Evolutionary conservation across 495 filamentous ascomycete species (phyloP), one percentile per base, ranked within the genome.

Genomic region (Saxispiralis lemnorum): DNA sequence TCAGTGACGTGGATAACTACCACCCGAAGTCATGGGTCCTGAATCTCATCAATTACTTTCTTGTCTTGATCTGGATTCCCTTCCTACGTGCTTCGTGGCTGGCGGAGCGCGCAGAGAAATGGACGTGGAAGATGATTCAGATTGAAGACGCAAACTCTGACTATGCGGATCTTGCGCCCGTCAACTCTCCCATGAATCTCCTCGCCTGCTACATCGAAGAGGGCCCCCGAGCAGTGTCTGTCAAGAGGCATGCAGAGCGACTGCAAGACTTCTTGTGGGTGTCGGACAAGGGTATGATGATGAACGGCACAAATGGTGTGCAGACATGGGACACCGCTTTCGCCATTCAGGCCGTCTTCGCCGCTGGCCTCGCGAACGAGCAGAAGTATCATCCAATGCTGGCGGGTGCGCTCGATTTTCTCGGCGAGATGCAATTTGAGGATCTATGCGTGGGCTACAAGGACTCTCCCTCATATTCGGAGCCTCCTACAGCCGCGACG

Each of bases 321-420:
- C 89, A 97, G 62, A 79, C 75, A 35, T 97, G 89, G 89, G 89
- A 97, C 56, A 97, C 89, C 0, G 69, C 83, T 0, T 95, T 94
- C 55, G 62, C 79, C 33, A 84, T 93, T 17, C 86, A 93, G 57
- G 76, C 78, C 7, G 70, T 83, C 21, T 67, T 80, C 44, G 83
- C 81, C 44, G 78, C 81, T 32, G 83, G 83, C 0, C 70, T 95
- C 38, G 79, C 81, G 14, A 63, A 76, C 38, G 76, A 89, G 38
- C 72, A 78, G 3, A 76, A 76, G 39, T 93, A 81, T 73, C 72
- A 68, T 32, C 76, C 81, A 15, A 92, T 93, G 83, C 69, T 97
- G 31, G 70, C 68, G 12, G 84, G 79, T 53, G 84, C 86, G 1
- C 67, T 95, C 14, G 68, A 79, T 41, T 97, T 93, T 53, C 72